Conservation (phyloP, 2,329 filamentous ascomycete species). For the Phoma sp. region DNA sequence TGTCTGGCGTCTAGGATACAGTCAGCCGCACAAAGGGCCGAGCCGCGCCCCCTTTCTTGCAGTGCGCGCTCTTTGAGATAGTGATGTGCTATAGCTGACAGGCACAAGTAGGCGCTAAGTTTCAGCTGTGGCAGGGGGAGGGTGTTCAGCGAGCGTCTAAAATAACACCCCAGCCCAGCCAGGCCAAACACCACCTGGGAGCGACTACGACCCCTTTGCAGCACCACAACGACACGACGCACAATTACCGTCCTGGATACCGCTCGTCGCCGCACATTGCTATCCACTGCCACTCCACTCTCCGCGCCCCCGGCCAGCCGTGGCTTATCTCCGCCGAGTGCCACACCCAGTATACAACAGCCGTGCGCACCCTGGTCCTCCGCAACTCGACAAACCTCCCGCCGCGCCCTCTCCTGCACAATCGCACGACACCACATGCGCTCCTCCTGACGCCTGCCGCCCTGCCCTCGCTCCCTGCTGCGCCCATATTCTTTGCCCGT, state of each 20-base stretch:
- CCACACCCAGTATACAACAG: background rate
- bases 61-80: slow-evolving; percentile 1
- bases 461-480: slow-evolving; percentile 10
- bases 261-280: slow-evolving; percentile 4
- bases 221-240: background rate
- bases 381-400: slow-evolving; percentile 8
- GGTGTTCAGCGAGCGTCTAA: slow-evolving; percentile 4
- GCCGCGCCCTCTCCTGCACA: slow-evolving; percentile 9
- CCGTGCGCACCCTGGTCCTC: slow-evolving; percentile 19
- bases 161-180: slow-evolving; percentile 5
- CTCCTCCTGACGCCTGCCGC: slow-evolving; percentile 4
- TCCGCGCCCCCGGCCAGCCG: slow-evolving; percentile 3
- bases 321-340: slow-evolving; percentile 4
- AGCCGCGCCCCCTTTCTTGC: slow-evolving; percentile 10
- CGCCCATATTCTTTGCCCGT: slow-evolving; percentile 3
- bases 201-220: slow-evolving; percentile 1
- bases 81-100: slow-evolving; percentile 15
- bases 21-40: slow-evolving; percentile 11
- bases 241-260: background rate
- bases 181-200: slow-evolving; percentile 6
- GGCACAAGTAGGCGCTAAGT: slow-evolving; percentile 16
- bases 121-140: slow-evolving; percentile 16
- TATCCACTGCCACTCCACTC: background rate
- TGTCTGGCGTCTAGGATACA: background rate
- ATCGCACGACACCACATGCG: slow-evolving; percentile 8